A percentile compares a stretch with the other conserved stretches of the same genome.
Evolutionary conservation across 176 grass and related monocot genomes (phyloP).

Genomic region (Ensete ventricosum): DNA sequence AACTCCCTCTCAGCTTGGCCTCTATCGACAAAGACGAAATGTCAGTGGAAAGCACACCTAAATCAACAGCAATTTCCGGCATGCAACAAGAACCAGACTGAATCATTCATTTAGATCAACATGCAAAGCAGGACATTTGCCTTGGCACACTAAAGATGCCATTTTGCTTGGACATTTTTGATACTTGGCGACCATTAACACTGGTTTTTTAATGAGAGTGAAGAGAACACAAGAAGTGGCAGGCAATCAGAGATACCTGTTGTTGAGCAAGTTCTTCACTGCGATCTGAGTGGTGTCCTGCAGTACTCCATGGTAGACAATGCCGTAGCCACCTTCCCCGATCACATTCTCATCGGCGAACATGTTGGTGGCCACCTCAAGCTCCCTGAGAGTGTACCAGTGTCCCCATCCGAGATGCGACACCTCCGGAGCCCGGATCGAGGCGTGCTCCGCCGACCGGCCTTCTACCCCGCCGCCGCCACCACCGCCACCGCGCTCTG

Average conservation of each 20-base stretch:
- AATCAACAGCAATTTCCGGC: not conserved
- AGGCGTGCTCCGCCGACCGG: not conserved
- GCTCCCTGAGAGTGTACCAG: constrained; percentile 93
- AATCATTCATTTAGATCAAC: not conserved
- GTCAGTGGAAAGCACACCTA: not conserved
- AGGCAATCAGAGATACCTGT: constrained; percentile 32
- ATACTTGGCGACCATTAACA: not conserved
- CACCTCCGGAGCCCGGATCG: constrained; percentile 49
- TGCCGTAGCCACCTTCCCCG: constrained; percentile 93
- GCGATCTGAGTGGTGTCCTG: constrained; percentile 54
- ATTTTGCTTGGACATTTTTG: not conserved
- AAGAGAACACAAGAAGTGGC: not conserved
- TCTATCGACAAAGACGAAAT: not conserved
- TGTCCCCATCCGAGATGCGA: constrained; percentile 93
- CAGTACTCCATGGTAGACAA: constrained; percentile 74
- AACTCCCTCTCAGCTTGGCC: constrained; percentile 14
- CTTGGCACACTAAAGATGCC: not conserved
- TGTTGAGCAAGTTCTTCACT: constrained; percentile 92
- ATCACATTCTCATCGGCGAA: constrained; percentile 79
- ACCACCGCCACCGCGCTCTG: constrained; percentile 22
- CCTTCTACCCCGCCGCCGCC: constrained; percentile 12
- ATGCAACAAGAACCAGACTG: not conserved
- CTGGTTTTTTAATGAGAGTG: not conserved
- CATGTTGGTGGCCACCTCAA: constrained; percentile 59
- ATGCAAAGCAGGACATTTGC: not conserved